Evolutionary conservation across 208 protist genomes (phyloP).

Genomic region (Trypanosoma brucei): DNA sequence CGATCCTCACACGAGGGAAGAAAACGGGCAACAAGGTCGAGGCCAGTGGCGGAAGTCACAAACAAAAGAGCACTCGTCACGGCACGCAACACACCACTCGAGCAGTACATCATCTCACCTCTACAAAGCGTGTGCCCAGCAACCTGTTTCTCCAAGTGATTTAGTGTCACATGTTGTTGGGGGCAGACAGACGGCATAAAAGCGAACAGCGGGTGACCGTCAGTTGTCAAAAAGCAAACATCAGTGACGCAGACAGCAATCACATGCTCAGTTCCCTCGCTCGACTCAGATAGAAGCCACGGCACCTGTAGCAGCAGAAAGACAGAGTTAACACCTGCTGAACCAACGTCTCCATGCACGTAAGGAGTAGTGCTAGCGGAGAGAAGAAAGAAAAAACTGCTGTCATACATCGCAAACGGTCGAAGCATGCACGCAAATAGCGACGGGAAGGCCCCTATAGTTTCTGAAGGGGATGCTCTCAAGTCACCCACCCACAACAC

Average conservation of each 20-base stretch:
- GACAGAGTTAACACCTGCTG: neutral
- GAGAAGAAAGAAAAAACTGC: slow-evolving; percentile 12
- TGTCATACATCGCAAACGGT: slow-evolving; percentile 3
- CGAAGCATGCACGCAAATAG: slow-evolving; percentile 10
- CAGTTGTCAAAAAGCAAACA: neutral
- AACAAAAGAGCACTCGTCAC: slow-evolving; percentile 8
- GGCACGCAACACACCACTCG: neutral
- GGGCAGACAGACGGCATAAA: neutral
- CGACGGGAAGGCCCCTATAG: neutral
- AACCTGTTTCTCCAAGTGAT: neutral
- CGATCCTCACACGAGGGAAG: neutral
- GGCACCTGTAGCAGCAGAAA: slow-evolving; percentile 16
- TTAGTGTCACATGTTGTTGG: neutral
- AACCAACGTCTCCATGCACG: neutral
- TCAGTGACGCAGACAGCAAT: slow-evolving; percentile 5
- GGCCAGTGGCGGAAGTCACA: neutral
- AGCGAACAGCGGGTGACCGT: slow-evolving; percentile 14
- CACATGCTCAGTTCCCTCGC: neutral
- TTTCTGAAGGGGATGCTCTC: too few species aligned
- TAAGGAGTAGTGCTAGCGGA: neutral
- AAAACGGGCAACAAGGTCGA: neutral
- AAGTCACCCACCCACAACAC: slow-evolving; percentile 12
- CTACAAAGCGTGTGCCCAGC: neutral
- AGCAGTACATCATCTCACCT: slow-evolving; percentile 15
- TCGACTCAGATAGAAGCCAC: neutral